Evolutionary conservation across 2,329 filamentous ascomycete species (phyloP), one percentile per base, ranked within the genome.

Genomic region (Ascochyta rabiei): DNA sequence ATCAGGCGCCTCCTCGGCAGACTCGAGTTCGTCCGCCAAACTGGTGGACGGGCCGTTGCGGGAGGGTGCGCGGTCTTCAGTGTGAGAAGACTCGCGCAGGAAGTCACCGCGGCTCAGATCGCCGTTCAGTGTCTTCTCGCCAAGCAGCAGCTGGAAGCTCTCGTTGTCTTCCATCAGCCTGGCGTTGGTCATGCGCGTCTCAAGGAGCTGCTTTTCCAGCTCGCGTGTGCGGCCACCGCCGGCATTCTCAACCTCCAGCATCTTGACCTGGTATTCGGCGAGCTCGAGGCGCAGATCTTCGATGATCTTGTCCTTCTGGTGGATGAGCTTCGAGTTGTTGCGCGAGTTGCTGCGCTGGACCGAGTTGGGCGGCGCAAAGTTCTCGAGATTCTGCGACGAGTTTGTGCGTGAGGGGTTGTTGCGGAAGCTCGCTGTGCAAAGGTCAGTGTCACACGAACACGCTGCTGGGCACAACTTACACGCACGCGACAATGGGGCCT

Each of bases 151-250:
- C 76, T 98, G 93, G 77, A 96, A 99, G 77, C 92, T 96, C 77
- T 99, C 95, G 69, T 98, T 98, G 76, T 99, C 95, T 77, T 99
- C 95, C 90, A 97, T 95, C 60, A 99, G 81, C 40, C 93, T 86
- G 53, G 95, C 95, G 72, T 98, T 99, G 63, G 92, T 89, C 89
- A 98, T 95, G 68, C 93, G 91, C 34, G 91, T 89, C 71, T 98
- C 93, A 77, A 97, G 87, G 47, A 98, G 84, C 61, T 90, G 86
- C 66, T 89, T 89, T 77, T 98, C 93, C n/a, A 98, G 84, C 75
- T 96, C 91, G 63, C 91, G 89, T 70, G 96, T 80, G 24, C 90
- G 87, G 40, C 91, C 92, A 48, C 93, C 93, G 47, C 92, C 93
- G 75, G 90, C 87, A 74, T 97, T 96, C 77, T 98, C 93, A 49